Percentiles rank a stretch among this genome's conserved stretches.
Conservation (phyloP, 495 filamentous ascomycete genomes). For the Trichoderma reesei region DNA sequence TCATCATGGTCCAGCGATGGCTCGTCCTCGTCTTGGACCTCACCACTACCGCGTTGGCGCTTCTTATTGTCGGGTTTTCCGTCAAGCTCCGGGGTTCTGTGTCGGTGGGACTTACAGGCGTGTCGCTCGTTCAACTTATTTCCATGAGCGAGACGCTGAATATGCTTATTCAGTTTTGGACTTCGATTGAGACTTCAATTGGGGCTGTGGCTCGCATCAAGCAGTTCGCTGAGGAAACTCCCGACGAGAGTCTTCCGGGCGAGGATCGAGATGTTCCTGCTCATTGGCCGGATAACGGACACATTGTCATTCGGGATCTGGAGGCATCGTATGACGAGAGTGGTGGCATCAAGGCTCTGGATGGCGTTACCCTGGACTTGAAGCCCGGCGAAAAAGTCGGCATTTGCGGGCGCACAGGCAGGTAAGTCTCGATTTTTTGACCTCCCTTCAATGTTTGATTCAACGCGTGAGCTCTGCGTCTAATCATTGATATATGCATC, state of each 20-base stretch:
- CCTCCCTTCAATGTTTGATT: neutral
- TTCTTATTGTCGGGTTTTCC: slow-evolving; percentile 39
- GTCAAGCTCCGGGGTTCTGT: slow-evolving; percentile 27
- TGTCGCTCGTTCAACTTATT: slow-evolving; percentile 16
- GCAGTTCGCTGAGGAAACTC: slow-evolving; percentile 15
- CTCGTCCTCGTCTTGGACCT: slow-evolving; percentile 42
- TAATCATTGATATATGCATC: neutral
- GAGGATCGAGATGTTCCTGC: slow-evolving; percentile 14
- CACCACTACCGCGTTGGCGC: slow-evolving; percentile 38
- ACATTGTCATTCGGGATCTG: slow-evolving; percentile 15
- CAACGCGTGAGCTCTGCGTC: neutral
- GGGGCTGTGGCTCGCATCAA: slow-evolving; percentile 33
- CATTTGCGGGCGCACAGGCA: slow-evolving; percentile 18
- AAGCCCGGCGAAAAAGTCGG: slow-evolving; percentile 15
- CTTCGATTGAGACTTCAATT: slow-evolving; percentile 32
- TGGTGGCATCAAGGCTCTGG: slow-evolving; percentile 7
- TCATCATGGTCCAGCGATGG: slow-evolving; percentile 47
- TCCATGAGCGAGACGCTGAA: slow-evolving; percentile 16
- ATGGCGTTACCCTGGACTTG: slow-evolving; percentile 12
- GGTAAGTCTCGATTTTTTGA: neutral
- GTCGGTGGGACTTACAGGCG: slow-evolving; percentile 14
- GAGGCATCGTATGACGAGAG: slow-evolving; percentile 13
- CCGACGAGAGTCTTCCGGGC: slow-evolving; percentile 14
- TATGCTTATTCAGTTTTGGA: slow-evolving; percentile 21
- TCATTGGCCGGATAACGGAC: slow-evolving; percentile 19